phyloP scores from a whole-genome alignment of 129 eudicot species.

The Flaveria sonorensis region DNA sequence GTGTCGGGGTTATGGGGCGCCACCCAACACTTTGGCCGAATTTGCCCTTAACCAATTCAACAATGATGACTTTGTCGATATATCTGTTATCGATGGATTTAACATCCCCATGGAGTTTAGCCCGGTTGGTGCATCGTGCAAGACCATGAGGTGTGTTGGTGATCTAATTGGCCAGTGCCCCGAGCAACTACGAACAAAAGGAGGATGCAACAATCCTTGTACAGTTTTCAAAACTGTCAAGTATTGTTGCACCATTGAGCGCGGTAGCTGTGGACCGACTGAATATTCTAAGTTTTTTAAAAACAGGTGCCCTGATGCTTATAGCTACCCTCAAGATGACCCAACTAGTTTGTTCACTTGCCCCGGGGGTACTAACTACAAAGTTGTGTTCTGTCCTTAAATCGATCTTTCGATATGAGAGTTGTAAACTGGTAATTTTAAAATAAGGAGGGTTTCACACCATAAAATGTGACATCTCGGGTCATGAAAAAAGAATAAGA shows the following conservation, averaged over 20 bases:
- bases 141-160: conserved; percentile 38
- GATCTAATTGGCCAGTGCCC: conserved; percentile 52
- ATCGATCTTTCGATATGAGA: background rate
- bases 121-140: conserved; percentile 41
- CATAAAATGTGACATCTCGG: background rate
- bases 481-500: conserved; percentile 20
- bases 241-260: conserved; percentile 36
- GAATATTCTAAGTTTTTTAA: conserved; percentile 33
- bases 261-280: conserved; percentile 38
- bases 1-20: conserved; percentile 42
- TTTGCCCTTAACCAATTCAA: conserved; percentile 46
- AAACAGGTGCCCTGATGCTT: conserved; percentile 41
- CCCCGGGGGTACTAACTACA: conserved; percentile 51
- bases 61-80: conserved; percentile 47
- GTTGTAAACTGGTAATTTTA: background rate
- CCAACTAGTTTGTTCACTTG: conserved; percentile 46
- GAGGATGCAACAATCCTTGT: conserved; percentile 61
- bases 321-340: conserved; percentile 42
- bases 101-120: conserved; percentile 57
- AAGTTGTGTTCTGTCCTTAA: conserved; percentile 52
- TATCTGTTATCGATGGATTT: conserved; percentile 58
- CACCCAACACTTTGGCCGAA: conserved; percentile 56
- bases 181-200: conserved; percentile 27
- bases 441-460: conserved; percentile 23
- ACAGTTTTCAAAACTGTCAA: conserved; percentile 30